Base-by-base conservation (phyloP, 495 filamentous ascomycete species). In the Penicillium pulvis region DNA sequence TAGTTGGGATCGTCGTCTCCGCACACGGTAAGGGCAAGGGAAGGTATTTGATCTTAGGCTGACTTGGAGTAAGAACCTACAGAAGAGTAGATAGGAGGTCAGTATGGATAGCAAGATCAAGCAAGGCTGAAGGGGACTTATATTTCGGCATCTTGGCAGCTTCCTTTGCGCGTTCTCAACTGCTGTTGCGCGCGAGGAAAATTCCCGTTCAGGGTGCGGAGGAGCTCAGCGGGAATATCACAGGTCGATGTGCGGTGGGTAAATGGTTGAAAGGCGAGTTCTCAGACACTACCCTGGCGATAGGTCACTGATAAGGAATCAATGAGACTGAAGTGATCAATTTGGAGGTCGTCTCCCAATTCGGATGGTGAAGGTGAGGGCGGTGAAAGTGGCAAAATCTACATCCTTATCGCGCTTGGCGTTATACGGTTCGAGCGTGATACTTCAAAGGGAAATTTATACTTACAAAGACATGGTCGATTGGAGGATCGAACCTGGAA, bases 121-220 rank as follows among this genome's bases (percentile, higher is more conserved):
- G n/a, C 17, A 39, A 33, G 19, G 39, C 14, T 12, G 56, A 43
- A 55, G 63, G 54, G 48, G 33, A 87, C 87, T 84, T 86, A 90
- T 89, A 91, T 89, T 90, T 90, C 45, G 88, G 88, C 88, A 91
- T 91, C 43, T 81, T 87, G 73, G 59, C 56, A 52, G 49, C 50
- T 55, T 55, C 20, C 64, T 58, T 61, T 58, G 60, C 60, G 47
- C 52, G 57, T 59, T 49, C 43, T 59, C 53, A 63, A 57, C 55
- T 60, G 63, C 57, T 53, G 53, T 60, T 44, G 58, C 45, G 56
- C 61, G 57, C 59, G 55, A 66, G 53, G 62, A 69, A 69, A 65
- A 63, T 65, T 70, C 61, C 58, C 47, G 55, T 52, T 52, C 49
- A 41, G 28, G 49, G 33, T 36, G 31, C 16, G 17, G 35, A 24